Evolutionary conservation across 257 asterid genomes (phyloP).

Genomic region (Solanum okadae): DNA sequence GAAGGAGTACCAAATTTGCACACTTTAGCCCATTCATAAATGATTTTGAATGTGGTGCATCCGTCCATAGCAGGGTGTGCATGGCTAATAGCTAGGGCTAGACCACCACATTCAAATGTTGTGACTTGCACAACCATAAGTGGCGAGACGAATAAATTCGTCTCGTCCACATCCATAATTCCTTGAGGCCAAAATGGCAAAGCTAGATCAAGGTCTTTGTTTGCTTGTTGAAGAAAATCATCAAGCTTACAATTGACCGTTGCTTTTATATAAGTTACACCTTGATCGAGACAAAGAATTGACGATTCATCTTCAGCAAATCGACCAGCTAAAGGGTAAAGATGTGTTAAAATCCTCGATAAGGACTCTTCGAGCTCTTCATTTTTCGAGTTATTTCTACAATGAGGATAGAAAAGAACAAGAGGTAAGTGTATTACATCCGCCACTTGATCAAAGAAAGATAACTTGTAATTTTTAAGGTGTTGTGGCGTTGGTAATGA

Average conservation of each 20-base stretch:
- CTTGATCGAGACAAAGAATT: conserved; percentile 24
- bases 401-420: conserved; percentile 20
- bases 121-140: not conserved
- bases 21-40: conserved; percentile 1
- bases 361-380: conserved; percentile 13
- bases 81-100: not conserved
- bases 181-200: not conserved
- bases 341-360: conserved; percentile 14
- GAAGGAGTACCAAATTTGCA: not conserved
- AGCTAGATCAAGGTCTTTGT: not conserved
- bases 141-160: not conserved
- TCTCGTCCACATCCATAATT: not conserved
- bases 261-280: conserved; percentile 21
- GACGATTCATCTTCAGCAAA: not conserved
- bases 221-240: not conserved
- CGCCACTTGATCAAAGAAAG: conserved; percentile 33
- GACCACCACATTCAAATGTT: conserved; percentile 7
- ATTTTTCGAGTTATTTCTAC: not conserved
- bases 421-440: not conserved
- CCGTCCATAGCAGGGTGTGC: not conserved
- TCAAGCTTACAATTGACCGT: not conserved
- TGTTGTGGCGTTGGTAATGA: conserved; percentile 31
- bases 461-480: conserved; percentile 9
- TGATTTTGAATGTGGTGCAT: not conserved
- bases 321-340: conserved; percentile 38